These are phyloP conservation scores for Backusella parvicylindrica DNA, from an alignment of 192 early-diverging fungal genomes.

Conservation along the genomic window DNA sequence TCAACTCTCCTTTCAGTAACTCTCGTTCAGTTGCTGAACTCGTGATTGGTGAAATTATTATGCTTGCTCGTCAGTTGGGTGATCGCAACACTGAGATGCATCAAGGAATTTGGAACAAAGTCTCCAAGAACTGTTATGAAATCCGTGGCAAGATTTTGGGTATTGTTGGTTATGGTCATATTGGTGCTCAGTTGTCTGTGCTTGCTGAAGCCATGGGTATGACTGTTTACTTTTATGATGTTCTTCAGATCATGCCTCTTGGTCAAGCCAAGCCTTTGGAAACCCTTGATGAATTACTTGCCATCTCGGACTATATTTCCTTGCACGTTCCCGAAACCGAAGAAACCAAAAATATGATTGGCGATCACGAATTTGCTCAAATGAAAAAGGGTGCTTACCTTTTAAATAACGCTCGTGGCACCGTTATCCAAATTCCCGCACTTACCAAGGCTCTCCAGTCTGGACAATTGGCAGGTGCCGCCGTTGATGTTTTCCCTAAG, in stretches of 20 bases:
- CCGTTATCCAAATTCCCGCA: constrained; percentile 93
- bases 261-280: constrained; percentile 74
- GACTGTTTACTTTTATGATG: constrained; percentile 91
- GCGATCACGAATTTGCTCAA: constrained; percentile 49
- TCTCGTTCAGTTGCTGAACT: constrained; percentile 94
- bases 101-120: constrained; percentile 91
- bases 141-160: constrained; percentile 95
- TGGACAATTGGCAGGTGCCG: constrained; percentile 88
- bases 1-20: constrained; percentile 99
- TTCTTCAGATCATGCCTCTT: constrained; percentile 90
- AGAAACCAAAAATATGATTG: constrained; percentile 94
- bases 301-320: constrained; percentile 83
- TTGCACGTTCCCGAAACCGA: constrained; percentile 96
- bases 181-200: constrained; percentile 96
- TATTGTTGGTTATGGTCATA: constrained; percentile 99
- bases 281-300: constrained; percentile 79
- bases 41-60: constrained; percentile 91
- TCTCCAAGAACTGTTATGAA: constrained; percentile 80
- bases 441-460: constrained; percentile 77
- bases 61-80: constrained; percentile 88
- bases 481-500: constrained; percentile 95
- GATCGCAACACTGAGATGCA: constrained; percentile 96
- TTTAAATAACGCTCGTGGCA: constrained; percentile 95
- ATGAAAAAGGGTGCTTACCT: constrained; percentile 95
- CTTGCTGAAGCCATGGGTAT: constrained; percentile 96